Evolutionary conservation across 2,329 filamentous ascomycete genomes (phyloP), one percentile per base, ranked within the genome.

Genomic region (Diaporthe sp.): DNA sequence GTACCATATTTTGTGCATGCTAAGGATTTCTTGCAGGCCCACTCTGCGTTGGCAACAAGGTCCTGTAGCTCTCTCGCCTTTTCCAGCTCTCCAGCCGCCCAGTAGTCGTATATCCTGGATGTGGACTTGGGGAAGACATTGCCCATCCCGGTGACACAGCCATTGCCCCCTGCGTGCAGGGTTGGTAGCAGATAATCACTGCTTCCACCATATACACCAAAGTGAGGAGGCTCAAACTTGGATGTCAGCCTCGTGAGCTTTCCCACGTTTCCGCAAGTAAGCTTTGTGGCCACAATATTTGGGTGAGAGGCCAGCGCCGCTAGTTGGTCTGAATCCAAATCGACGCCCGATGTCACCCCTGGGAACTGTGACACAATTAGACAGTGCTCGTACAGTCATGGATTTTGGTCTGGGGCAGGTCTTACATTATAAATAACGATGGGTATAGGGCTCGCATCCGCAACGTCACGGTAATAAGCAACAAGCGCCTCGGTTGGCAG

Each of bases 1-100:
- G 85, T 83, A 8, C 84, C 86, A 71, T 84, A 88, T 77, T 88
- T 88, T 0, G 86, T 88, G 10, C 82, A 79, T 0, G 85, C 82
- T 33, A 88, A 83, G 0, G 90, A 83, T 79, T 88, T 87, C 78
- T 88, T 88, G 76, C 87, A 88, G 0, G 87, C 86, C 83, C 85
- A 87, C 75, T 88, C 87, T 0, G 86, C 86, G 64, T 86, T 83
- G 1, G 87, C 85, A 0, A 88, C 84, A 4, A 83, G 75, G 4
- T 83, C 83, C 64, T 88, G 87, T 38, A 87, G 77, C 35, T 77
- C 79, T 28, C 78, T 80, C 1, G 85, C 85, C 66, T 86, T 84
- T 0, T 84, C 81, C 1, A 81, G 64, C 72, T 81, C 80, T 0
- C 85, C 85, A 0, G 78, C 80, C 12, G 80, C 81, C 82, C 83